A percentile compares a stretch with the other conserved stretches of the same genome.
Evolutionary conservation across 1,139 yeast species (phyloP).

Genomic region (Yamadazyma atlantica): DNA sequence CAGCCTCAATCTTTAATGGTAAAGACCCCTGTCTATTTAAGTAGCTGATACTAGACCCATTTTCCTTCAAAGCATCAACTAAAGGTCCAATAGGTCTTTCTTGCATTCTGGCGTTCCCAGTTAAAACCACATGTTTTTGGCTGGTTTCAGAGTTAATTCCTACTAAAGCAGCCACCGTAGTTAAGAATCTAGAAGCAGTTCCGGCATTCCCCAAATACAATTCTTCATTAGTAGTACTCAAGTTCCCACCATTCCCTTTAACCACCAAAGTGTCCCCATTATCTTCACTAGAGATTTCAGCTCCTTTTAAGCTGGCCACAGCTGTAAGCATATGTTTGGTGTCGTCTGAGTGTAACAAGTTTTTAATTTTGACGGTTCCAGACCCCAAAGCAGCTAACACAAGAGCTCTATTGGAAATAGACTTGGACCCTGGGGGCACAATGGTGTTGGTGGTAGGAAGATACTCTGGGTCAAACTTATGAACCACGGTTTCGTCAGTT

Average conservation of each 20-base stretch:
- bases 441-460: conserved; percentile 51
- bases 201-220: conserved; percentile 96
- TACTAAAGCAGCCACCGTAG: conserved; percentile 87
- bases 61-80: conserved; percentile 81
- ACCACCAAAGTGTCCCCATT: conserved; percentile 88
- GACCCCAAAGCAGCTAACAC: conserved; percentile 88
- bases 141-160: conserved; percentile 33
- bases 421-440: conserved; percentile 95
- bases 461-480: conserved; percentile 42
- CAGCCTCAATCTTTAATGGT: conserved; percentile 74
- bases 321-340: conserved; percentile 95
- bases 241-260: conserved; percentile 81
- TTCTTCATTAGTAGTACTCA: conserved; percentile 58
- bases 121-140: conserved; percentile 55
- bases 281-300: conserved; percentile 74
- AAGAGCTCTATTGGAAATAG: conserved; percentile 93
- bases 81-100: conserved; percentile 97
- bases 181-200: conserved; percentile 92
- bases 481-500: conserved; percentile 78
- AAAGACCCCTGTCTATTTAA: conserved; percentile 77
- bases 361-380: conserved; percentile 81
- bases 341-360: conserved; percentile 91
- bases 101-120: conserved; percentile 97
- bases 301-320: conserved; percentile 75
- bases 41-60: conserved; percentile 76